Evolutionary conservation across 768 basidiomycete genomes (phyloP).

Genomic region (Gelatoporia subvermispora): DNA sequence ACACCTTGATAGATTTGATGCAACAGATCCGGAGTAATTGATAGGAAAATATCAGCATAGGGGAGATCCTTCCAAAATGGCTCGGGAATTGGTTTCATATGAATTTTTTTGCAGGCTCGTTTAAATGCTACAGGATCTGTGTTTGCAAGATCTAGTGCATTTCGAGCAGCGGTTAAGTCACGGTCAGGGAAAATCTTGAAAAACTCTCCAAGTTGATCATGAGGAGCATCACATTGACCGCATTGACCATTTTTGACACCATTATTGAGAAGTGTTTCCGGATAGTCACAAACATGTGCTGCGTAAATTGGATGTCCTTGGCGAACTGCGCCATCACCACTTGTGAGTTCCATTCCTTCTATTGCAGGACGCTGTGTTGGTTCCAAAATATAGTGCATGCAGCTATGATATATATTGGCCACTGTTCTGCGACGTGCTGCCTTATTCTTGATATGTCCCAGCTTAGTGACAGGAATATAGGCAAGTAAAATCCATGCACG

Average conservation of each 20-base stretch:
- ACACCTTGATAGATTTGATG: constrained; percentile 27
- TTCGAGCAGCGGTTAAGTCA: constrained; percentile 1
- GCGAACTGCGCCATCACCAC: constrained; percentile 15
- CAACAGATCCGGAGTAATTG: constrained; percentile 24
- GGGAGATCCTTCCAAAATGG: constrained; percentile 23
- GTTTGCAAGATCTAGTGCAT: constrained; percentile 5
- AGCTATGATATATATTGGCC: constrained; percentile 20
- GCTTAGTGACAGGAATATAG: constrained; percentile 17
- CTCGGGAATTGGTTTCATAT: constrained; percentile 15
- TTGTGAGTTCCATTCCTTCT: constrained; percentile 10
- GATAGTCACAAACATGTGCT: constrained; percentile 17
- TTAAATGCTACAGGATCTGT: constrained; percentile 2
- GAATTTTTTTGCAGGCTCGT: constrained; percentile 7
- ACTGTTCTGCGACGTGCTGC: constrained; percentile 13
- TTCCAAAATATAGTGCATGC: constrained; percentile 9
- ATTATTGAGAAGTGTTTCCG: constrained; percentile 19
- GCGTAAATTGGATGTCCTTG: constrained; percentile 22
- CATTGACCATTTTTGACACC: constrained; percentile 16
- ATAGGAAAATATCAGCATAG: constrained; percentile 17
- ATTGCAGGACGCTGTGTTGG: constrained; percentile 10
- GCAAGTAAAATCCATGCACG: constrained; percentile 20
- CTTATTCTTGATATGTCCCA: constrained; percentile 14
- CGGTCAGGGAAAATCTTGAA: neutral
- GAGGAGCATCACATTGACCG: constrained; percentile 11
- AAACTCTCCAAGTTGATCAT: constrained; percentile 7